Evolutionary conservation across 306 rosid species (phyloP).

Genomic region (Hippophae rhamnoides): DNA sequence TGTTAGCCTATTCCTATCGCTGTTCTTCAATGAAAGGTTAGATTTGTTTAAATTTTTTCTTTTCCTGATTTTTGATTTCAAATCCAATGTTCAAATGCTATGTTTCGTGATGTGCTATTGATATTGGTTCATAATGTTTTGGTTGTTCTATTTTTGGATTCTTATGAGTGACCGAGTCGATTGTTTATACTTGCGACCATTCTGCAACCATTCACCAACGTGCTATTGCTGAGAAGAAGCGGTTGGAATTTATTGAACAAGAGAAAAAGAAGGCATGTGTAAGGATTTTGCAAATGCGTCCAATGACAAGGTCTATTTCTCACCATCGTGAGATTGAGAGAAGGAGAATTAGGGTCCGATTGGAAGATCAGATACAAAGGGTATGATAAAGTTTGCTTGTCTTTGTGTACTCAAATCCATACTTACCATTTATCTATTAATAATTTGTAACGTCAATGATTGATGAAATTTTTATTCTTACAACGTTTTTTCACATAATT

Average conservation of each 20-base stretch:
- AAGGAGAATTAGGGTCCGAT: slow-evolving; percentile 57
- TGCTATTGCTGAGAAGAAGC: slow-evolving; percentile 80
- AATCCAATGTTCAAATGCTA: no score
- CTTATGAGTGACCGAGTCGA: no score
- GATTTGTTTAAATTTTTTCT: no score
- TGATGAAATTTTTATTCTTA: slow-evolving; percentile 4
- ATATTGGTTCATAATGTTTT: no score
- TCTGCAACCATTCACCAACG: slow-evolving; percentile 35
- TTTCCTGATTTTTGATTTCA: no score
- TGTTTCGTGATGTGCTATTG: no score
- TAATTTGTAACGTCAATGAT: slow-evolving; percentile 1
- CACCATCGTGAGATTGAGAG: slow-evolving; percentile 88
- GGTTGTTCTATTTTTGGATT: no score
- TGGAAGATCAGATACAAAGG: slow-evolving; percentile 88
- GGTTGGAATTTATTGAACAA: slow-evolving; percentile 64
- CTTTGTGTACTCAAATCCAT: no score
- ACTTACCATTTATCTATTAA: neutral
- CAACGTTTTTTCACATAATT: slow-evolving; percentile 6
- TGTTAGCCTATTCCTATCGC: no score
- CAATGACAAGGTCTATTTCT: slow-evolving; percentile 65
- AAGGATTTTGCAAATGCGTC: slow-evolving; percentile 59
- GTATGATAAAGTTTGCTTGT: slow-evolving; percentile 19
- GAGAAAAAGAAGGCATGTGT: slow-evolving; percentile 80
- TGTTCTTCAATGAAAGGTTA: no score
- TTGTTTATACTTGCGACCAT: no score